A percentile compares a stretch with the other conserved stretches of the same genome.
These are phyloP conservation scores for Xylaria curta DNA, from an alignment of 495 filamentous ascomycete genomes.

Conservation along the genomic window DNA sequence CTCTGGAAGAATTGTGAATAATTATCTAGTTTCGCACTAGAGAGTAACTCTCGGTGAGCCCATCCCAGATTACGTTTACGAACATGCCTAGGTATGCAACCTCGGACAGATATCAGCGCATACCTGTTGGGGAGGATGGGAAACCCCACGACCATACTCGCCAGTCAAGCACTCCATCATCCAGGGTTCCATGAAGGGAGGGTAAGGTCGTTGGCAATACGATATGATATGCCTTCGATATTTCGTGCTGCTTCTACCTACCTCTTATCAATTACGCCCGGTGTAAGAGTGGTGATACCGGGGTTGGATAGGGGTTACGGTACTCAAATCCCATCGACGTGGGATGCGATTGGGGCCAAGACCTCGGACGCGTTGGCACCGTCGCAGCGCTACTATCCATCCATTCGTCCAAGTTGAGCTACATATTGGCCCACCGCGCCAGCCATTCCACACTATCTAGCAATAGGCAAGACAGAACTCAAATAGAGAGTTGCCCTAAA, in stretches of 20 bases:
- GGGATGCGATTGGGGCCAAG: slow-evolving; percentile 28
- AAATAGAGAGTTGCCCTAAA: not conserved
- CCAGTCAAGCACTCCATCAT: not conserved
- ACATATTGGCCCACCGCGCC: slow-evolving; percentile 14
- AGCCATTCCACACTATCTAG: not conserved
- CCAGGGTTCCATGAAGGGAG: not conserved
- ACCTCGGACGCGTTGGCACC: slow-evolving; percentile 23
- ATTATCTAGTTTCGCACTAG: slow-evolving; percentile 19
- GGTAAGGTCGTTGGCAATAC: not conserved
- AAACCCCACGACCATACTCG: not conserved
- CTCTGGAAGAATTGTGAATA: not conserved
- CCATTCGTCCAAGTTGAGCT: slow-evolving; percentile 14
- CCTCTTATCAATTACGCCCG: slow-evolving; percentile 7
- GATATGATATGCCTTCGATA: not conserved
- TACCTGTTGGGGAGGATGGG: not conserved
- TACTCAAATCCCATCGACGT: not conserved
- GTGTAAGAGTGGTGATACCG: slow-evolving; percentile 10
- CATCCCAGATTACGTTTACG: slow-evolving; percentile 13
- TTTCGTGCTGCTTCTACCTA: not conserved
- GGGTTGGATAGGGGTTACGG: slow-evolving; percentile 16
- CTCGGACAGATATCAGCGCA: not conserved
- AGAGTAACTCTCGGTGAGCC: slow-evolving; percentile 3
- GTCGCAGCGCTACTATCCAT: slow-evolving; percentile 21
- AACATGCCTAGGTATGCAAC: not conserved
- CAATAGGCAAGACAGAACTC: slow-evolving; percentile 4